phyloP scores from a whole-genome alignment of 2,329 filamentous ascomycete genomes.

The Alternaria sp. region DNA sequence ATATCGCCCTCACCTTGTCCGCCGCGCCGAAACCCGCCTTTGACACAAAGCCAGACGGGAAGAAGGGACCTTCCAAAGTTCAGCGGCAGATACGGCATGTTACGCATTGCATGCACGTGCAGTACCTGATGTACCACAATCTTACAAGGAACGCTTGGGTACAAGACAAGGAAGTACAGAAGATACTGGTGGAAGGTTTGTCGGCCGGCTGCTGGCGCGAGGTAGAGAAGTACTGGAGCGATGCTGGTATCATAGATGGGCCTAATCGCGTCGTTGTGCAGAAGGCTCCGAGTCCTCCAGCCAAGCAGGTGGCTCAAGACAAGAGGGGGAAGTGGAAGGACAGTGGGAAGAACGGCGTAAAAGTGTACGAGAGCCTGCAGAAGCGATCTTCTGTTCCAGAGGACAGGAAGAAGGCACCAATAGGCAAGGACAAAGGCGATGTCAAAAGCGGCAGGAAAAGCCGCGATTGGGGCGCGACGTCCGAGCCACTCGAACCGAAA shows the following conservation, averaged over 20 bases:
- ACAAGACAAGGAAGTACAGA: slow-evolving; percentile 48
- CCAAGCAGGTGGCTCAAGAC: slow-evolving; percentile 60
- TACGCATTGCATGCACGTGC: slow-evolving; percentile 89
- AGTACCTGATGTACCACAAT: slow-evolving; percentile 89
- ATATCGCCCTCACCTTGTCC: slow-evolving; percentile 75
- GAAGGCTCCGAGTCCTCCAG: slow-evolving; percentile 67
- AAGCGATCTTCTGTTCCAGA: slow-evolving; percentile 20
- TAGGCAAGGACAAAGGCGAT: slow-evolving; percentile 45
- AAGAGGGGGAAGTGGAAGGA: slow-evolving; percentile 50
- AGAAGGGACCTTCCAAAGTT: slow-evolving; percentile 85
- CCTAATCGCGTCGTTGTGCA: slow-evolving; percentile 75
- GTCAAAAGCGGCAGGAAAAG: slow-evolving; percentile 56
- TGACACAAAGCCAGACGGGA: slow-evolving; percentile 62
- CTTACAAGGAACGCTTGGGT: slow-evolving; percentile 63
- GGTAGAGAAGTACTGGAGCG: slow-evolving; percentile 60
- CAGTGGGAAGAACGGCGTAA: slow-evolving; percentile 53
- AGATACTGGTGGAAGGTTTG: slow-evolving; percentile 41
- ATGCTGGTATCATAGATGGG: slow-evolving; percentile 84
- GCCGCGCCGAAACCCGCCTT: slow-evolving; percentile 36
- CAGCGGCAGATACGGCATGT: slow-evolving; percentile 79
- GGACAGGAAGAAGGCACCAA: slow-evolving; percentile 19
- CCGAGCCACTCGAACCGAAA: slow-evolving; percentile 73
- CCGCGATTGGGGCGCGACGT: slow-evolving; percentile 76
- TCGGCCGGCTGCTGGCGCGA: slow-evolving; percentile 48
- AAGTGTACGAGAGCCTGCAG: slow-evolving; percentile 38